phyloP scores from a whole-genome alignment of 2,329 filamentous ascomycete species.

The Microdochium paspali region DNA sequence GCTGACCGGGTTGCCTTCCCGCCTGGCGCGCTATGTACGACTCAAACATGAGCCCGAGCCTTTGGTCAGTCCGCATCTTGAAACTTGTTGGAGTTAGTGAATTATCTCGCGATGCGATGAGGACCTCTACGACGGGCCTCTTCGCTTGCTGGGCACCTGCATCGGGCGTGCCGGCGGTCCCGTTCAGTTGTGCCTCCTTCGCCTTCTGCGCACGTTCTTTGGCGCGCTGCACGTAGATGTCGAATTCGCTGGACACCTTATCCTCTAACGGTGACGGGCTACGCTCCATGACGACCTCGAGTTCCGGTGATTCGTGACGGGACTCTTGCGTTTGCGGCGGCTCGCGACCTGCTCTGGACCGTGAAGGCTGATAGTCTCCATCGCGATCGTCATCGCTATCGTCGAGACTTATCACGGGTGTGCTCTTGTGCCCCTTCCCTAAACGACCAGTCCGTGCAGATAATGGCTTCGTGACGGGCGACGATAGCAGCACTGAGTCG shows the following conservation, averaged over 20 bases:
- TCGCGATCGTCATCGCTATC: constrained; percentile 11
- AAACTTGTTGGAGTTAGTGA: constrained; percentile 49
- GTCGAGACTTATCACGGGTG: constrained; percentile 10
- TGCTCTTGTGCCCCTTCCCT: not conserved
- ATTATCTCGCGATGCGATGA: constrained; percentile 50
- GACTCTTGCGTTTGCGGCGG: not conserved
- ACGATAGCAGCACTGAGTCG: not conserved
- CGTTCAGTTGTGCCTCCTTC: constrained; percentile 10
- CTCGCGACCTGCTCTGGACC: not conserved
- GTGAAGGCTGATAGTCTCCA: not conserved
- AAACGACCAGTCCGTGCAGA: not conserved
- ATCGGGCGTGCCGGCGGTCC: not conserved
- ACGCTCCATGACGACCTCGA: not conserved
- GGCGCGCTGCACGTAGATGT: constrained; percentile 34
- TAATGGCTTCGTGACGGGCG: not conserved
- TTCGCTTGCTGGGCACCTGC: constrained; percentile 7
- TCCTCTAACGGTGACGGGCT: constrained; percentile 4
- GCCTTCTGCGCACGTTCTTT: constrained; percentile 20
- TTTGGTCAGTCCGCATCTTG: constrained; percentile 57
- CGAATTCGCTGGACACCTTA: constrained; percentile 30
- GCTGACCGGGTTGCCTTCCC: constrained; percentile 24
- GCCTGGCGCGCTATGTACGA: constrained; percentile 61
- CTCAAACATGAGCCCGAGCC: constrained; percentile 55
- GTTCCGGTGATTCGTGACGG: not conserved
- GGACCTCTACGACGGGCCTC: constrained; percentile 48